A percentile compares a stretch with the other conserved stretches of the same genome.
Evolutionary conservation across 2,329 filamentous ascomycete species (phyloP).

Genomic region (Dothidotthia symphoricarpi): DNA sequence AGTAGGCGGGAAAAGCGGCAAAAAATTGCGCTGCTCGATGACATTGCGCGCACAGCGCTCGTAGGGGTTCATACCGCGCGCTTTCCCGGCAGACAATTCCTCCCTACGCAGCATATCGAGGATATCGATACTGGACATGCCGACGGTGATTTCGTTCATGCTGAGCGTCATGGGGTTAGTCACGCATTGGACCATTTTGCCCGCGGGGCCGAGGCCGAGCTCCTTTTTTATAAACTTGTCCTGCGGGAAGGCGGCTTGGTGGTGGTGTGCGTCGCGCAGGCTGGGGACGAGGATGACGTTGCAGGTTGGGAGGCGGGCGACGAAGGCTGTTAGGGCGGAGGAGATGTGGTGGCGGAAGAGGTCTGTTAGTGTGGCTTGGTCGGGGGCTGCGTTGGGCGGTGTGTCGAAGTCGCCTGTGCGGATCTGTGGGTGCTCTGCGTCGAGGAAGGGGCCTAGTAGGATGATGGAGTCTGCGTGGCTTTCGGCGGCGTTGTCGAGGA

Average conservation of each 20-base stretch:
- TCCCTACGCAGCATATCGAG: constrained; percentile 78
- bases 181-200: constrained; percentile 70
- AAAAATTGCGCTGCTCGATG: constrained; percentile 87
- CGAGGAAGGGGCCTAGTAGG: constrained; percentile 83
- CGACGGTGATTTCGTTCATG: constrained; percentile 82
- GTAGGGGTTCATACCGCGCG: constrained; percentile 60
- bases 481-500: constrained; percentile 75
- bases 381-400: constrained; percentile 52
- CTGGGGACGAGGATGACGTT: constrained; percentile 83
- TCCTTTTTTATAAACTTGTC: constrained; percentile 68
- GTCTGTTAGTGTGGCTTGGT: constrained; percentile 75
- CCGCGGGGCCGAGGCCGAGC: constrained; percentile 63
- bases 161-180: constrained; percentile 89
- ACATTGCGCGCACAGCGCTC: constrained; percentile 73
- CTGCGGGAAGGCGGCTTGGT: constrained; percentile 84
- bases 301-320: constrained; percentile 68
- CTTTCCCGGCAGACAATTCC: constrained; percentile 62
- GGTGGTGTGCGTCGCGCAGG: constrained; percentile 75
- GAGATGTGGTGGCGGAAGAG: constrained; percentile 81
- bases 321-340: constrained; percentile 68
- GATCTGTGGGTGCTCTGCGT: constrained; percentile 85
- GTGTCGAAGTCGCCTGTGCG: constrained; percentile 55
- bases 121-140: constrained; percentile 78
- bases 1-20: constrained; percentile 80
- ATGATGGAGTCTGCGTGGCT: constrained; percentile 75